These are phyloP conservation scores for Lupinus albus DNA, from an alignment of 306 rosid species.

Conservation along the genomic window DNA sequence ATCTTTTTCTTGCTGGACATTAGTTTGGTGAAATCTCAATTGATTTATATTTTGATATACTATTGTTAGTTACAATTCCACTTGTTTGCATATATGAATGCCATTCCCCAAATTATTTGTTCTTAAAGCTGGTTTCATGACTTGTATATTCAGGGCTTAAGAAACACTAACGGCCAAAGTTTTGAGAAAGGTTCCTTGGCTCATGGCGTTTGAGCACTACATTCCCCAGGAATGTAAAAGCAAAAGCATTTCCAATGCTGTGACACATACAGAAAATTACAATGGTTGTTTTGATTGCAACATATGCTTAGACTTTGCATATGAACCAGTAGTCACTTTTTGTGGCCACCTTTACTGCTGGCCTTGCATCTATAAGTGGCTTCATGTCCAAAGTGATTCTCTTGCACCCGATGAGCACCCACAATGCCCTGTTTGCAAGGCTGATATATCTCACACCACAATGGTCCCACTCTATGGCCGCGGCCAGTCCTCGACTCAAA, in stretches of 20 bases:
- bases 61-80: constrained; percentile 1
- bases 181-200: constrained; percentile 33
- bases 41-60: constrained; percentile 18
- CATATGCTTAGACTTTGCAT: constrained; percentile 82
- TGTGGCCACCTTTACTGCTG: constrained; percentile 98
- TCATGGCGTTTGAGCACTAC: constrained; percentile 70
- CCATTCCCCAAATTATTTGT: background rate
- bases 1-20: background rate
- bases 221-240: constrained; percentile 58
- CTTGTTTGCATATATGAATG: background rate
- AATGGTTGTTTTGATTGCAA: constrained; percentile 78
- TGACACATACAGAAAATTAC: constrained; percentile 52
- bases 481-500: constrained; percentile 51
- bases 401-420: constrained; percentile 76
- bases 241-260: constrained; percentile 47
- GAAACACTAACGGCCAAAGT: constrained; percentile 28
- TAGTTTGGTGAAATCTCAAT: constrained; percentile 21
- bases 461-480: constrained; percentile 89
- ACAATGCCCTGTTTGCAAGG: constrained; percentile 95
- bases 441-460: constrained; percentile 69
- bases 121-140: constrained; percentile 41
- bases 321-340: constrained; percentile 85
- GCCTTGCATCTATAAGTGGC: constrained; percentile 97
- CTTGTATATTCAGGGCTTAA: constrained; percentile 42
- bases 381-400: constrained; percentile 72